Evolutionary conservation across 73 alveolate genomes (phyloP), one percentile per base, ranked within the genome.

Genomic region (Tetrahymena elliotti): DNA sequence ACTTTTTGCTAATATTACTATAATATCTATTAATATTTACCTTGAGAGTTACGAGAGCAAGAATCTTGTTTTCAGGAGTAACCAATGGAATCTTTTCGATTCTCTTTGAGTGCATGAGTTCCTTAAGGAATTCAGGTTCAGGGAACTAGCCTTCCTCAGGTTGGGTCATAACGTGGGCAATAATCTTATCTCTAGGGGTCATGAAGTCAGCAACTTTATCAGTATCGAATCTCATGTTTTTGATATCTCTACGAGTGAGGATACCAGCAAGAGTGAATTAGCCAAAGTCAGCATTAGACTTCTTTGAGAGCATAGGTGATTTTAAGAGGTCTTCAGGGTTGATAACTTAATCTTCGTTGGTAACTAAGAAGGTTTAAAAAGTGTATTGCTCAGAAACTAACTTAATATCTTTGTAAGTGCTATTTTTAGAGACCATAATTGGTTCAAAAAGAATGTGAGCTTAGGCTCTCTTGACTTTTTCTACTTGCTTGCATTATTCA

Each of bases 401-500:
- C 33, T 34, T 18, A 18, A 94, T 83, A 39, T 84, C 38, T 9
- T 88, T 22, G 13, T 84, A 93, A 4, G 93, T 94, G 41, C 13
- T 84, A 41, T 84, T 84, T 22, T 47, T 24, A 33, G 95, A 93
- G 36, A 94, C 95, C 36, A 94, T 83, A 35, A 84, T 35, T 11
- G 96, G 95, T 39, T 38, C 83, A 18, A 83, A 52, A 24, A 84
- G 93, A 88, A 94, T 33, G 83, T 84, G 93, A 35, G 95, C 93
- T 94, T 94, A 88, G 10, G 68, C 83, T 53, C 97, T 93, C 84
- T 95, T 95, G 40, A 95, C 97, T 38, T 93, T 93, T 83, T 95
- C 94, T n/a, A 95, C 88, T 41, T 93, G 36, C 53, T 68, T 82
- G 31, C 92, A 93, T 88, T 95, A 38, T 39, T 95, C 96, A 37